Conservation (phyloP, 345 rosid species). For the Boechera retrofracta region DNA sequence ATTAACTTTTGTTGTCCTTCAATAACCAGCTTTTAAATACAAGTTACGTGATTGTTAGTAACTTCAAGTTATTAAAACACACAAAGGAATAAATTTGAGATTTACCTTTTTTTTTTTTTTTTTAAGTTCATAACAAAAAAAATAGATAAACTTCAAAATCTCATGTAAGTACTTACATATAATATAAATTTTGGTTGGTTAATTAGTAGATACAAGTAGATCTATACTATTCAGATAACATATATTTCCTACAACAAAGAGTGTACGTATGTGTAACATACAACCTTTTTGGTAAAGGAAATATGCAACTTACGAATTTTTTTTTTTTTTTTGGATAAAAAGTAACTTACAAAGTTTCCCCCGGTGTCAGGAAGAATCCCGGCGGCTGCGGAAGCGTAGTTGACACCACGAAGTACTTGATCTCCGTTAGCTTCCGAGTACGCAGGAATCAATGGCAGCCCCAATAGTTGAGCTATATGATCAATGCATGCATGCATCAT, state of each 20-base stretch:
- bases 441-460: conserved; percentile 88
- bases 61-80: not conserved
- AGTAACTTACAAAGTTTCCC: conserved; percentile 75
- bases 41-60: not conserved
- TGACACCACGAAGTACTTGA: conserved; percentile 79
- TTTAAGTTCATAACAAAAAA: not conserved
- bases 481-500: conserved; percentile 35
- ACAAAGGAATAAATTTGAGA: not conserved
- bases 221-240: not conserved
- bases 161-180: not conserved
- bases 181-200: not conserved
- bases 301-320: conserved; percentile 11
- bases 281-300: conserved; percentile 2
- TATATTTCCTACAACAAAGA: not conserved
- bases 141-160: not conserved
- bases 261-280: conserved; percentile 10
- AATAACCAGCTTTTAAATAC: not conserved
- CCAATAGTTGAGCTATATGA: conserved; percentile 71
- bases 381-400: conserved; percentile 97
- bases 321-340: not conserved
- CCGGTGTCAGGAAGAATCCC: conserved; percentile 93
- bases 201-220: not conserved
- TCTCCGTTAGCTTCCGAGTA: conserved; percentile 77
- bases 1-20: not conserved
- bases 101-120: not conserved